Percentiles rank a stretch among this genome's conserved stretches.
Evolutionary conservation across 2,329 filamentous ascomycete genomes (phyloP).

Genomic region (Hymenoscyphus scutula): DNA sequence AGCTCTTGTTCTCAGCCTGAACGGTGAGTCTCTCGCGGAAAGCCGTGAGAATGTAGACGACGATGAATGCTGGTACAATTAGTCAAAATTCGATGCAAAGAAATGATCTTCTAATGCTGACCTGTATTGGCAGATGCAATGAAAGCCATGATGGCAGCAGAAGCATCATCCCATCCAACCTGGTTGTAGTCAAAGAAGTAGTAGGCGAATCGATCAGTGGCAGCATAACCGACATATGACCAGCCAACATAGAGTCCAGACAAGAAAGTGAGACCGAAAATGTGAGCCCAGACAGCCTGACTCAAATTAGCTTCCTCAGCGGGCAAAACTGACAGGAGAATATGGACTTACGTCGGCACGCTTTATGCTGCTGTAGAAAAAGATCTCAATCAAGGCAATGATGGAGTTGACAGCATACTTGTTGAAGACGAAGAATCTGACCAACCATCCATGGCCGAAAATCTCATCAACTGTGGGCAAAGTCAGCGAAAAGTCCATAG

Average conservation of each 20-base stretch:
- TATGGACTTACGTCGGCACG: slow-evolving; percentile 30
- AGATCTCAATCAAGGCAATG: slow-evolving; percentile 35
- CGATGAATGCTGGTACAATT: slow-evolving; percentile 21
- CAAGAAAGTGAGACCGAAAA: slow-evolving; percentile 27
- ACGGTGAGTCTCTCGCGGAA: slow-evolving; percentile 26
- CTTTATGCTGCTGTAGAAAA: slow-evolving; percentile 36
- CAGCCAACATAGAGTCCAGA: slow-evolving; percentile 32
- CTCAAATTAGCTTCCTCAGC: slow-evolving; percentile 16
- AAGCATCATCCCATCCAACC: slow-evolving; percentile 31
- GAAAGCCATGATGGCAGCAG: slow-evolving; percentile 25
- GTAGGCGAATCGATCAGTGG: slow-evolving; percentile 31
- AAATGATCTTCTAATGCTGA: slow-evolving; percentile 18
- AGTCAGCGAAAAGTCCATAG: slow-evolving; percentile 14
- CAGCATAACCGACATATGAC: slow-evolving; percentile 31
- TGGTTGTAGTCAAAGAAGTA: slow-evolving; percentile 35
- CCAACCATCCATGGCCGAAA: slow-evolving; percentile 26
- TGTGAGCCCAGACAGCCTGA: slow-evolving; percentile 30
- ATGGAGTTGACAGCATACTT: slow-evolving; percentile 31
- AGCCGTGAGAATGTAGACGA: slow-evolving; percentile 26
- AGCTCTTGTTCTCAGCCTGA: slow-evolving; percentile 22
- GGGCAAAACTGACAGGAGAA: neutral
- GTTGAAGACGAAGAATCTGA: slow-evolving; percentile 30
- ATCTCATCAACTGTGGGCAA: slow-evolving; percentile 20
- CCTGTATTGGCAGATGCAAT: slow-evolving; percentile 24
- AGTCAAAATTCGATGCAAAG: neutral